Conservation (phyloP, 106 monocot species). For the Gastrodia elata region DNA sequence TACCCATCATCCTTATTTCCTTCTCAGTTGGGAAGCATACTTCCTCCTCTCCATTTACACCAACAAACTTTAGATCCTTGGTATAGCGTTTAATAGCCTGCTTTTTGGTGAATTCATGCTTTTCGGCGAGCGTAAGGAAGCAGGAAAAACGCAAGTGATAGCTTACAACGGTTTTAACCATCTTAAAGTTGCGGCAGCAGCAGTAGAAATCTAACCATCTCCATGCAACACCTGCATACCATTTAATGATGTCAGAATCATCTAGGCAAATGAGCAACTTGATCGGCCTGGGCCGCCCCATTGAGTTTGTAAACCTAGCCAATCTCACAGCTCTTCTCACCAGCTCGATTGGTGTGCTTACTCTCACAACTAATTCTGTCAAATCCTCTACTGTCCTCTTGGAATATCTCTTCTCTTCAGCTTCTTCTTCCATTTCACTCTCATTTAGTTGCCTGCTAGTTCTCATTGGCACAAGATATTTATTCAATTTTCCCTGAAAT, state of each 20-base stretch:
- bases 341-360: slow-evolving; percentile 69
- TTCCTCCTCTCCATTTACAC: slow-evolving; percentile 37
- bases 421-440: slow-evolving; percentile 31
- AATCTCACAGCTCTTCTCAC: slow-evolving; percentile 71
- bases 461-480: slow-evolving; percentile 51
- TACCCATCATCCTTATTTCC: slow-evolving; percentile 92
- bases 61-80: slow-evolving; percentile 68
- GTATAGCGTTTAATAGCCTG: slow-evolving; percentile 80
- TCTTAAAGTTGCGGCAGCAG: slow-evolving; percentile 80
- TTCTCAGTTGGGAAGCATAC: slow-evolving; percentile 65
- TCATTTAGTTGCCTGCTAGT: slow-evolving; percentile 25
- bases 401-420: slow-evolving; percentile 57
- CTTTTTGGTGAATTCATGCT: slow-evolving; percentile 76
- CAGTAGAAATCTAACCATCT: slow-evolving; percentile 93
- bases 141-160: slow-evolving; percentile 97
- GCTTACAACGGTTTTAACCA: slow-evolving; percentile 74
- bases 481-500: slow-evolving; percentile 57
- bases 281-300: slow-evolving; percentile 88
- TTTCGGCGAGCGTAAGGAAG: slow-evolving; percentile 81
- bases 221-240: slow-evolving; percentile 87
- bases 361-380: slow-evolving; percentile 63
- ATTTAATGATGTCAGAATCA: slow-evolving; percentile 82
- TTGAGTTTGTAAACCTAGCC: slow-evolving; percentile 77
- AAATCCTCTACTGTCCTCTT: slow-evolving; percentile 83
- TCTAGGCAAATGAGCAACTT: slow-evolving; percentile 79